Evolutionary conservation across 2,329 filamentous ascomycete genomes (phyloP), one percentile per base, ranked within the genome.

Genomic region (Colletotrichum lentis): DNA sequence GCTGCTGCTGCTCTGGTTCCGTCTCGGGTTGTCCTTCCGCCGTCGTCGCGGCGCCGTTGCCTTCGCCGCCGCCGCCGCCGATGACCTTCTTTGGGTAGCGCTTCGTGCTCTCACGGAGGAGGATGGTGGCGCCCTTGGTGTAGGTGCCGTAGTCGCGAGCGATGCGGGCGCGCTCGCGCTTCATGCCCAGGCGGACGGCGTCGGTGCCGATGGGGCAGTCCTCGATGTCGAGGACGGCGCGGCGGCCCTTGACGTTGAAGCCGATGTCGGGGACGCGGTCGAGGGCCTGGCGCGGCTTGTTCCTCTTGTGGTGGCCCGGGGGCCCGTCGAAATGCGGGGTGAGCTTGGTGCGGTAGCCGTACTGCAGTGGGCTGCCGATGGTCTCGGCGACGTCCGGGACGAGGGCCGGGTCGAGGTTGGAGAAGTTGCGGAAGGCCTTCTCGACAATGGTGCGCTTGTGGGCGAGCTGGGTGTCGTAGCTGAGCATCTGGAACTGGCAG

Each of bases 401-500:
- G 22, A 91, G 82, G 67, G 91, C 89, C 0, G 91, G 87, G 0
- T 91, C 85, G 7, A 99, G 84, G 69, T 93, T 88, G 16, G 94
- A 96, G 80, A 98, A 99, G 82, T 97, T 95, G 70, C 84, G 85
- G 82, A 92, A 99, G 8, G 96, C 96, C 76, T 96, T 96, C 75
- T 97, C 92, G 53, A 99, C 90, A 69, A 98, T 91, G 67, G 86
- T 85, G 76, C 87, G 89, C 83, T 99, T 99, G 79, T 95, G 90
- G 52, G 83, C 84, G 35, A 99, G 87, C 78, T 99, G 96, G 73
- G 94, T 91, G 37, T 86, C 80, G 78, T 98, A 98, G 62, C 93
- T 88, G 71, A 99, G 87, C 93, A 98, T 97, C 82, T 99, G 96
- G 78, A 98, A 94, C 80, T 99, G 96, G 77, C 96, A 99, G 39